Conservation (phyloP, 148 eudicot genomes). For the Polygonum maritimum region DNA sequence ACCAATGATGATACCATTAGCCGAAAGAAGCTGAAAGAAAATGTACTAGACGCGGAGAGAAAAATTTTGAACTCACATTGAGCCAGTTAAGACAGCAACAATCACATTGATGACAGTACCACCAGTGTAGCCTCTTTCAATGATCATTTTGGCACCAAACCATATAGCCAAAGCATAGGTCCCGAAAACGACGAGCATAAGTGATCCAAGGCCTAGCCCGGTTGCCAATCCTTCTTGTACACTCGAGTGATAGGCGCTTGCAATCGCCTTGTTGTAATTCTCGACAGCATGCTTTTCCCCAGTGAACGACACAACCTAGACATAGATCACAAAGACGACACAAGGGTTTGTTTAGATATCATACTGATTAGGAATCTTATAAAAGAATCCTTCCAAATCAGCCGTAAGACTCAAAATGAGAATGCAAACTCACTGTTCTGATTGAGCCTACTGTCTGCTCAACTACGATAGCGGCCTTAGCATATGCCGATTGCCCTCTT, state of each 20-base stretch:
- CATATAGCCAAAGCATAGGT: conserved; percentile 52
- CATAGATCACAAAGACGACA: neutral
- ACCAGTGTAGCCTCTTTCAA: conserved; percentile 39
- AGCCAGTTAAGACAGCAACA: conserved; percentile 46
- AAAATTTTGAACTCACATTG: conserved; percentile 33
- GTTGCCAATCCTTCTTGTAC: conserved; percentile 40
- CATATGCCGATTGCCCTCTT: conserved; percentile 42
- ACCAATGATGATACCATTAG: neutral
- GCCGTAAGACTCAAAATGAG: too few species aligned
- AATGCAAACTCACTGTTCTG: conserved; percentile 35
- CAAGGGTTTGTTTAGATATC: neutral
- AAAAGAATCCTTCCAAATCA: too few species aligned
- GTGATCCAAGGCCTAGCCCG: conserved; percentile 42
- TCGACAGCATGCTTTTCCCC: conserved; percentile 56
- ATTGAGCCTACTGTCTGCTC: conserved; percentile 63
- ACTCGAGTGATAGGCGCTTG: conserved; percentile 34
- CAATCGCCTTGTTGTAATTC: conserved; percentile 35
- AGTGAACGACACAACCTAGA: conserved; percentile 72
- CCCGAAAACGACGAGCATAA: conserved; percentile 25
- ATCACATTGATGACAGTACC: conserved; percentile 50
- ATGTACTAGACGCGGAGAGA: neutral
- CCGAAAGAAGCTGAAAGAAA: neutral
- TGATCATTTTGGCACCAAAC: conserved; percentile 60
- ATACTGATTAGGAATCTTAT: too few species aligned
- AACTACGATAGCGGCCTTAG: conserved; percentile 51